Evolutionary conservation across 2,329 filamentous ascomycete genomes (phyloP), one percentile per base, ranked within the genome.

Genomic region (Fusarium lateritium): DNA sequence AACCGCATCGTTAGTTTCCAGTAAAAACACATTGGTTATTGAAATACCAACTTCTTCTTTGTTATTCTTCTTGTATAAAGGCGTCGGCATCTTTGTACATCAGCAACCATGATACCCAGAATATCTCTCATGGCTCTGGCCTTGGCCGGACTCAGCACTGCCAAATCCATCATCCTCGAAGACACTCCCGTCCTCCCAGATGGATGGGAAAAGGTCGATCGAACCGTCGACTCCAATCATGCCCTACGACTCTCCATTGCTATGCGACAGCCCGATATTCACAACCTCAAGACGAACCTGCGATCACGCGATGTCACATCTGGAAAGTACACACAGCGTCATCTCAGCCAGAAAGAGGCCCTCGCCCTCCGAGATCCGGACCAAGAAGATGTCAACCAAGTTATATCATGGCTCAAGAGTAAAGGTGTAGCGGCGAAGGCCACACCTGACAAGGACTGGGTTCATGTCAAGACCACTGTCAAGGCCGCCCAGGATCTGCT

Each of bases 401-500:
- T 86, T 6, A 60, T 79, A 7, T 56, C 64, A 9, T 86, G 84
- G 85, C 76, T 86, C 3, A 71, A 70, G 28, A 72, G 77, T 3
- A 78, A 78, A 40, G 80, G 78, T 7, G 76, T 86, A 24, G 64
- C 66, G 24, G 68, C 62, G 7, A 70, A 79, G 21, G 67, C 76
- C 10, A 74, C 73, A 2, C 65, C 71, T 1, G 76, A 80, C 26
- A 78, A 79, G 22, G 78, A 83, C 15, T 83, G 82, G 77, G 72
- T 87, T 56, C 77, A 78, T 47, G 79, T 84, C 46, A 77, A 79
- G 39, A 77, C 81, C 2, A 83, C 82, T 0, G 82, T 82, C 10
- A 65, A 72, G 15, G 65, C 77, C 14, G 80, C 81, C 4, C 79
- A 83, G 59, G 66, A 72, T 6, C 76, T 86, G 3, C 78, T 86